Evolutionary conservation across 2,329 filamentous ascomycete genomes (phyloP).

Genomic region (Purpureocillium lavendulum): DNA sequence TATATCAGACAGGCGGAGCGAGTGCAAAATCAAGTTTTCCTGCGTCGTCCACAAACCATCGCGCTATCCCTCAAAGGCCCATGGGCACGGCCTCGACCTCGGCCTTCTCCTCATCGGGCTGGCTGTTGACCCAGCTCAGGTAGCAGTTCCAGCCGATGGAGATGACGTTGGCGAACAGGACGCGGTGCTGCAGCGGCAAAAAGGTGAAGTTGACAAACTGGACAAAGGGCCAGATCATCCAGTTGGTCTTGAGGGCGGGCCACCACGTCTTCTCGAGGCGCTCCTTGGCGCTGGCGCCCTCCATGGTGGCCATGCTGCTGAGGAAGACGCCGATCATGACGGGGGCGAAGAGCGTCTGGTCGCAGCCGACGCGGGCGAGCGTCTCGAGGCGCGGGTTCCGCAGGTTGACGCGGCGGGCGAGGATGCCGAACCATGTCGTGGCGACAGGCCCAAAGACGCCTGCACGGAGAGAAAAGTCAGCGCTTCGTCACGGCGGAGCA

Average conservation of each 20-base stretch:
- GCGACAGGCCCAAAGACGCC: constrained; percentile 81
- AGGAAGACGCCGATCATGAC: constrained; percentile 76
- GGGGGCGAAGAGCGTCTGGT: constrained; percentile 81
- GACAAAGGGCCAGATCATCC: constrained; percentile 79
- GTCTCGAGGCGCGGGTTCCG: constrained; percentile 61
- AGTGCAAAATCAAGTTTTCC: too few relatives aligned
- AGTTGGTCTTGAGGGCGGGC: constrained; percentile 71
- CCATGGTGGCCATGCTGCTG: constrained; percentile 73
- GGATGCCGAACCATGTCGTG: constrained; percentile 77
- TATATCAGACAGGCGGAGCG: too few relatives aligned
- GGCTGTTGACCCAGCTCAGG: constrained; percentile 52
- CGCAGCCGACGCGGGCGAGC: constrained; percentile 66
- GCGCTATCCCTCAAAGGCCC: too few relatives aligned
- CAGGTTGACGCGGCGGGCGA: constrained; percentile 61
- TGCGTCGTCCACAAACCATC: too few relatives aligned
- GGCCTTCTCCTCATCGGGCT: constrained; percentile 10
- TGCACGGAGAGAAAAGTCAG: constrained; percentile 20
- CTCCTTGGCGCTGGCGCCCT: constrained; percentile 52
- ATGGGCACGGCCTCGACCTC: constrained; percentile 3
- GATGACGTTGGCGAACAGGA: constrained; percentile 80
- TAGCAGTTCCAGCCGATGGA: constrained; percentile 61
- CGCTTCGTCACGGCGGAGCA: neutral
- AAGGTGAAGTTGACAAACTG: constrained; percentile 84
- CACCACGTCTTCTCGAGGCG: constrained; percentile 66
- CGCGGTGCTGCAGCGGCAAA: constrained; percentile 72